phyloP scores from a whole-genome alignment of 2,329 filamentous ascomycete species.

The Arthrobotrys conoides region DNA sequence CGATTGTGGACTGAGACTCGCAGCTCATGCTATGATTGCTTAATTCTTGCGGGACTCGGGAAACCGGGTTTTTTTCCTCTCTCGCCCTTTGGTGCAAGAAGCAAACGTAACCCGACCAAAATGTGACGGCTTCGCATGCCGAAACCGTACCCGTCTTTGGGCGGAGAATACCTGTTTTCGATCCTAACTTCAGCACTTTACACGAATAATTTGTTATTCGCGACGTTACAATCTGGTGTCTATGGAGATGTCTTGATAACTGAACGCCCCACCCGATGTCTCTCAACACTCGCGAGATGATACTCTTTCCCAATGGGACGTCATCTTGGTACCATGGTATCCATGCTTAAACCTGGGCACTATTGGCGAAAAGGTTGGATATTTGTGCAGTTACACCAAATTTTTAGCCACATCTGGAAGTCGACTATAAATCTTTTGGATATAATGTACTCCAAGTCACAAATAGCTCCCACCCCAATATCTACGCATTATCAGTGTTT shows the following conservation, averaged over 20 bases:
- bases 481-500: not conserved
- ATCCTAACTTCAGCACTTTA: conserved; percentile 16
- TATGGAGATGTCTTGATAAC: conserved; percentile 34
- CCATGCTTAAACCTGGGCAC: conserved; percentile 12
- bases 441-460: not conserved
- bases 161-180: conserved; percentile 18
- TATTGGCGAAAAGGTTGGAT: not conserved
- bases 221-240: conserved; percentile 11
- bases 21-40: conserved; percentile 9
- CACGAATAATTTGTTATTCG: conserved; percentile 6
- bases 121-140: conserved; percentile 3
- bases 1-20: conserved; percentile 22
- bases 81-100: not conserved
- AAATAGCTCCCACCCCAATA: not conserved
- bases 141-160: conserved; percentile 14
- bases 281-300: conserved; percentile 36
- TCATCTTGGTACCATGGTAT: conserved; percentile 20
- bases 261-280: conserved; percentile 24
- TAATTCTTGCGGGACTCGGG: conserved; percentile 8
- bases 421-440: not conserved
- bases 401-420: not conserved
- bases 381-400: not conserved
- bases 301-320: conserved; percentile 21
- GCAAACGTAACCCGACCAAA: not conserved
- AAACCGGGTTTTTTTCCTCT: conserved; percentile 10